These are phyloP conservation scores for Oryza meridionalis DNA, from an alignment of 176 grass and related monocot species.

Conservation along the genomic window DNA sequence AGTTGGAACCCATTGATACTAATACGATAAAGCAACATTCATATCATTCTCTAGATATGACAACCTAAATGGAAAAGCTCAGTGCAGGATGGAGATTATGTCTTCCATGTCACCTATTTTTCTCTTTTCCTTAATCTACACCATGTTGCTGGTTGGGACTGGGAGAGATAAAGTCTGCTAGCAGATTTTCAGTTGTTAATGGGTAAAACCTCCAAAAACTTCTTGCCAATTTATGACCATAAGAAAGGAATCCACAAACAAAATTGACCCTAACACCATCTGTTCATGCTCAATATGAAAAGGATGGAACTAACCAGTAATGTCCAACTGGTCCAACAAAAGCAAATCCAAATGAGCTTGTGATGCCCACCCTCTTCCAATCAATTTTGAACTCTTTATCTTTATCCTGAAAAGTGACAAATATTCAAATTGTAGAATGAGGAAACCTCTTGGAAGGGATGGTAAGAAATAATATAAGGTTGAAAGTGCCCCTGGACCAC, in stretches of 20 bases:
- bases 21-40: background rate
- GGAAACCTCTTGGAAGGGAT: background rate
- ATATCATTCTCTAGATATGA: background rate
- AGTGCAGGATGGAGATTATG: conserved; percentile 7
- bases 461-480: conserved; percentile 10
- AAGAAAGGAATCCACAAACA: background rate
- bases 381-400: conserved; percentile 87
- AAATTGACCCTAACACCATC: background rate
- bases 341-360: conserved; percentile 94
- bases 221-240: background rate
- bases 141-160: background rate
- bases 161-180: too few relatives aligned
- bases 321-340: conserved; percentile 91
- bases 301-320: conserved; percentile 73
- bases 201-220: background rate
- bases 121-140: background rate
- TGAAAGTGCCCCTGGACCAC: background rate
- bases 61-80: conserved; percentile 3
- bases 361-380: conserved; percentile 90
- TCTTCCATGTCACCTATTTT: background rate
- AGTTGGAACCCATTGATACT: background rate
- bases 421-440: conserved; percentile 4
- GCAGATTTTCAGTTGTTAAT: background rate
- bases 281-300: conserved; percentile 4
- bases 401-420: conserved; percentile 60